These are phyloP conservation scores for Corniculantispora saksenae DNA, from an alignment of 2,329 filamentous ascomycete species.

Conservation along the genomic window DNA sequence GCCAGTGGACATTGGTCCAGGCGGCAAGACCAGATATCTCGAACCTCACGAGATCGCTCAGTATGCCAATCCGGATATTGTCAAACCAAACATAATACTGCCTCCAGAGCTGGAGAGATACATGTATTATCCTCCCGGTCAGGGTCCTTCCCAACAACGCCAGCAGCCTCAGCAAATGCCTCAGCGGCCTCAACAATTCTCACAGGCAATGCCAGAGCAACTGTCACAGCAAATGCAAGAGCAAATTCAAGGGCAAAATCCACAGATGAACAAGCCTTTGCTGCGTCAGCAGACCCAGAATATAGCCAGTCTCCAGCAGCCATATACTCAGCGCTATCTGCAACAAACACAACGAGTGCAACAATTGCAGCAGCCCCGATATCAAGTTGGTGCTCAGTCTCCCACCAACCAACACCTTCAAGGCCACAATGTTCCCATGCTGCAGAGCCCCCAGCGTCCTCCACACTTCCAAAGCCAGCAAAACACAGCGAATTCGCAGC, in stretches of 20 bases:
- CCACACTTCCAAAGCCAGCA: not conserved
- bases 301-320: too few relatives aligned
- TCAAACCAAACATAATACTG: not conserved
- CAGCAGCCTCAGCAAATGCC: not conserved
- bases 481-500: too few relatives aligned
- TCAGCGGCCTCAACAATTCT: too few relatives aligned
- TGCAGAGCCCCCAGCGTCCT: not conserved
- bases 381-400: not conserved
- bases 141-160: not conserved
- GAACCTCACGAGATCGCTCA: conserved; percentile 3
- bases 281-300: too few relatives aligned
- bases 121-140: conserved; percentile 8
- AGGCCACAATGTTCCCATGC: not conserved
- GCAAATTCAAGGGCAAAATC: too few relatives aligned
- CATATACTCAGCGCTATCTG: too few relatives aligned
- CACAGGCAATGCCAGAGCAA: too few relatives aligned
- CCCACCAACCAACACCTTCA: too few relatives aligned
- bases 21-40: conserved; percentile 8
- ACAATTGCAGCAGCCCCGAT: not conserved
- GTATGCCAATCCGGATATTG: not conserved
- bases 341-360: too few relatives aligned
- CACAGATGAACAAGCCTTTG: too few relatives aligned
- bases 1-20: not conserved
- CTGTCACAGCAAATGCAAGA: too few relatives aligned
- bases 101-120: conserved; percentile 4